phyloP scores from a whole-genome alignment of 495 filamentous ascomycete genomes.

The Pseudomonodictys pantanalensis region DNA sequence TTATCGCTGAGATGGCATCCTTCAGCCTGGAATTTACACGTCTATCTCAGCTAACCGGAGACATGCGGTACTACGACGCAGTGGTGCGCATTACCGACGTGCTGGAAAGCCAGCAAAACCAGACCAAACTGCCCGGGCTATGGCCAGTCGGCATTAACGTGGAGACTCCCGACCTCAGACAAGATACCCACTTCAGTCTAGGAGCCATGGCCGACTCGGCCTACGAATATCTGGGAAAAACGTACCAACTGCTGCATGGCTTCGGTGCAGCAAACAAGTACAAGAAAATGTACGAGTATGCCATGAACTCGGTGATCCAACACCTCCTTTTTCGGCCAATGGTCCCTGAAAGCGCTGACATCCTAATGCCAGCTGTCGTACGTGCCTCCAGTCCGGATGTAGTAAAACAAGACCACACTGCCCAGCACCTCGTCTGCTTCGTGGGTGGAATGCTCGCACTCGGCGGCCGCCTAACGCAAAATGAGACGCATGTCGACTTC shows the following conservation, averaged over 20 bases:
- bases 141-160: conserved; percentile 44
- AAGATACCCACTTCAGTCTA: conserved; percentile 36
- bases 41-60: conserved; percentile 41
- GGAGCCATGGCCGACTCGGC: conserved; percentile 43
- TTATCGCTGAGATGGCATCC: conserved; percentile 44
- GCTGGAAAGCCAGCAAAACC: conserved; percentile 38
- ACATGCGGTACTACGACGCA: conserved; percentile 42
- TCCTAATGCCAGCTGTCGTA: conserved; percentile 44
- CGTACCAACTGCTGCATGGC: conserved; percentile 38
- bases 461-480: conserved; percentile 32
- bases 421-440: conserved; percentile 41
- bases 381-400: conserved; percentile 22
- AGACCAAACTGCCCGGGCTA: conserved; percentile 41
- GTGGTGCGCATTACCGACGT: conserved; percentile 33
- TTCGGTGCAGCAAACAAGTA: conserved; percentile 40
- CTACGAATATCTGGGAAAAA: conserved; percentile 43
- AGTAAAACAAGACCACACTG: conserved; percentile 38
- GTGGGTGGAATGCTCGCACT: conserved; percentile 38
- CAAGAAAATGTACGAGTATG: conserved; percentile 44
- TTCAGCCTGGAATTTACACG: conserved; percentile 43
- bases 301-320: conserved; percentile 38
- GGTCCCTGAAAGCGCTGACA: conserved; percentile 39
- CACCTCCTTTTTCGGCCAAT: conserved; percentile 50
- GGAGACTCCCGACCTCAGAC: conserved; percentile 43
- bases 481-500: conserved; percentile 48